Base-by-base conservation (phyloP, 352 stramenopile genomes). In the Phytopythium aichiense region DNA sequence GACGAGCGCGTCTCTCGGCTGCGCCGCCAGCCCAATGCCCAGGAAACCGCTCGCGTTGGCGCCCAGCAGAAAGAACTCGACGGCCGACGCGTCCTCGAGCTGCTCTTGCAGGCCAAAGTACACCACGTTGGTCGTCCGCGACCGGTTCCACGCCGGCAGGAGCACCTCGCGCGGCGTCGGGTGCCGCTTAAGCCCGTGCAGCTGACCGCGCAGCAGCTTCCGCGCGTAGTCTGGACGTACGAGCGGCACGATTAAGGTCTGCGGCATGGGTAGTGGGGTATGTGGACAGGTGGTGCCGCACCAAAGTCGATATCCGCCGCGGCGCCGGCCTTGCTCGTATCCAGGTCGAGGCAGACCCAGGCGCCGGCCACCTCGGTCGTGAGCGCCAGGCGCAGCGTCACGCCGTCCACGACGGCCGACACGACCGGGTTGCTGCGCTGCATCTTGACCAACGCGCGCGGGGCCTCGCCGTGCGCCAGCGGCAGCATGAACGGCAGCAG, bases 21-120 rank as follows among this genome's bases (percentile, higher is more conserved):
- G 68, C 28, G 73, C 78, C 11, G 70, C 67, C 50, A 82, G 81
- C 1, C 81, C 73, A 23, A 84, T 59, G 13, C 81, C 79, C 49
- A 91, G 72, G 60, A 91, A 91, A 0, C 81, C 79, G 42, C 68
- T 70, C 7, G 77, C 75, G 4, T 69, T 57, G 2, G 74, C 65
- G 28, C 76, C 74, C 20, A 74, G 79, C 38, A 90, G 63, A 60
- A 87, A 86, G 55, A 77, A 83, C 33, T 77, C 69, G 30, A 88
- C 66, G 20, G 78, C 72, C 1, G 63, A 63, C 6, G 80, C 72
- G 15, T 66, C 73, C 56, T 83, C 68, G 40, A 66, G 65, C 45
- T 90, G 76, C 28, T 79, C 73, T 23, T 62, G 58, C 25, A 87
- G 45, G 20, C 67, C 64, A 61, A 90, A 88, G 20, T 75, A 73